A percentile compares a stretch with the other conserved stretches of the same genome.
phyloP scores from a whole-genome alignment of 2,329 filamentous ascomycete species.

The Apiospora hydei region DNA sequence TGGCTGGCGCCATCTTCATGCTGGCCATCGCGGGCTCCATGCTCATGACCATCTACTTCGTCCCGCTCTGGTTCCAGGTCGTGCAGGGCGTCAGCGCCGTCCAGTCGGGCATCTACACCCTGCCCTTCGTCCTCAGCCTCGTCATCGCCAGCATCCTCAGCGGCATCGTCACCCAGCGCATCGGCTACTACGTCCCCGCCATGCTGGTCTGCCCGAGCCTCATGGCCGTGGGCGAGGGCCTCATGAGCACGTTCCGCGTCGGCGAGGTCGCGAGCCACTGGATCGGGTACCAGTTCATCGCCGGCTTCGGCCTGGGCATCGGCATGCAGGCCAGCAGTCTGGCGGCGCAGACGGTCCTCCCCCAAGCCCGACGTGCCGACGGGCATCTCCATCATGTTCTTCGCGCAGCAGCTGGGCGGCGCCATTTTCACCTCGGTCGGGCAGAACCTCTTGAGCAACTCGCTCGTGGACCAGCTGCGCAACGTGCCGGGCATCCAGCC shows the following conservation, averaged over 20 bases:
- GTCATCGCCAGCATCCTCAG: conserved; percentile 59
- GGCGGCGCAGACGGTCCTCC: conserved; percentile 57
- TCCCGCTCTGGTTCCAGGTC: conserved; percentile 66
- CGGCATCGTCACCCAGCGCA: conserved; percentile 56
- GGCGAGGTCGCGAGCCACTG: conserved; percentile 57
- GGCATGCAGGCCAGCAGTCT: conserved; percentile 65
- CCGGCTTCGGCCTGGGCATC: conserved; percentile 65
- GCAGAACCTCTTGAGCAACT: conserved; percentile 52
- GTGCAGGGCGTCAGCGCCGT: conserved; percentile 60
- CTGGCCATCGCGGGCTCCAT: conserved; percentile 49
- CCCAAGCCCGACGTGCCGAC: conserved; percentile 49
- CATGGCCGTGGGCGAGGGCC: conserved; percentile 60
- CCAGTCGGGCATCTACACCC: conserved; percentile 63
- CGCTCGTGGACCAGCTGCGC: conserved; percentile 42
- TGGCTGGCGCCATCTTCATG: conserved; percentile 48
- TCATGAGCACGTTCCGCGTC: conserved; percentile 63
- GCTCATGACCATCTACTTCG: conserved; percentile 62
- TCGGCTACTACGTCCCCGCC: conserved; percentile 67
- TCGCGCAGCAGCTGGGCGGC: conserved; percentile 54
- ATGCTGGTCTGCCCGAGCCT: conserved; percentile 61
- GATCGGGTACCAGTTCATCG: conserved; percentile 66
- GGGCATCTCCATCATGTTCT: conserved; percentile 53
- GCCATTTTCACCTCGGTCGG: conserved; percentile 54
- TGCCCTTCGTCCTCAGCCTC: conserved; percentile 63
- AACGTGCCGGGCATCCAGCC: conserved; percentile 44